Evolutionary conservation across 2,329 filamentous ascomycete species (phyloP), one percentile per base, ranked within the genome.

Genomic region (Purpureocillium lavendulum): DNA sequence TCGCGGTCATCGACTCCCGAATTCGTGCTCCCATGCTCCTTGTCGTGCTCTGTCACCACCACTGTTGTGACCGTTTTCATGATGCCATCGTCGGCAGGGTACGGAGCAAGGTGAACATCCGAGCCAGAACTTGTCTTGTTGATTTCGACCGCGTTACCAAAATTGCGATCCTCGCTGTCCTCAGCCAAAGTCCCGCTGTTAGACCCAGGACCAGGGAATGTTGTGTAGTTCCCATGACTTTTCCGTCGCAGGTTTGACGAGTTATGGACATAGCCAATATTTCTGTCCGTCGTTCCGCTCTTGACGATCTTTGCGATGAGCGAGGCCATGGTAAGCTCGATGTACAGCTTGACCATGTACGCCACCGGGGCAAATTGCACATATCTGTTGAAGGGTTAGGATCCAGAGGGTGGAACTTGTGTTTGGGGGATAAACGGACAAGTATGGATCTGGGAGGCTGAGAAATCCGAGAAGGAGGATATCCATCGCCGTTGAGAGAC

Each of bases 271-370:
- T 42, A 40, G 7, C 28, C 30, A 13, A 8, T n/a, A n/a, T 37
- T 12, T 9, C 14, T 13, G 2, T 34, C 17, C 13, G 33, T 37
- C 9, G 33, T 36, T 2, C 35, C 17, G 9, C 32, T 38, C n/a
- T 28, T 29, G 36, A 43, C 57, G 2, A 67, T 53, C 38, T 63
- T 64, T 21, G 55, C 65, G 39, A 74, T 73, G 17, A 74, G 61
- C 17, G 66, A 64, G 21, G 70, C 69, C 69, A 74, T 73, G 15
- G 63, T 62, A 49, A 74, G 62, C 45, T 74, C 70, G 45, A 74
- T 73, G 45, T 73, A 65, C 13, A 74, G 61, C 43, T 74, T 74
- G 38, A 72, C 61, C 18, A 71, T 62, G 45, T 73, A 74, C 3
- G 67, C 69, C 3, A 73, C 57, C 0, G 70, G 70, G 26, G 71